Evolutionary conservation across 83 land plant genomes (phyloP).

Genomic region (Larix sibirica): DNA sequence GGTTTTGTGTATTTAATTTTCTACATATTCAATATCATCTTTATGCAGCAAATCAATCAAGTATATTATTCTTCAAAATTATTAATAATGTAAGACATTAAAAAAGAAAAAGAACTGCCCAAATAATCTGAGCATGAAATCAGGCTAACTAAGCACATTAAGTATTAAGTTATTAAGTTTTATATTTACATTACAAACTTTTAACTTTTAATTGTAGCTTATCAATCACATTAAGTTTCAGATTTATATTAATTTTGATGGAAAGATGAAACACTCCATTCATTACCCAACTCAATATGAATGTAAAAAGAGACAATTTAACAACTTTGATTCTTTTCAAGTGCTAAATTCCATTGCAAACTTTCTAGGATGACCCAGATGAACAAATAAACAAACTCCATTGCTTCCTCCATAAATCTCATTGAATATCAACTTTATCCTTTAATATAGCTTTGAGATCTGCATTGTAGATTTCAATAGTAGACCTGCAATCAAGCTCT

Average conservation of each 20-base stretch:
- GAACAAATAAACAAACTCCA: not conserved
- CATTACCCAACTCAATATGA: not conserved
- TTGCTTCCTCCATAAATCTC: constrained; percentile 36
- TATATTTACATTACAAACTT: too few relatives aligned
- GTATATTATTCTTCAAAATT: too few relatives aligned
- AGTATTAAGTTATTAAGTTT: too few relatives aligned
- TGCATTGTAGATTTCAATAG: constrained; percentile 40
- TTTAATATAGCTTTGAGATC: constrained; percentile 45
- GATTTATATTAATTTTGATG: not conserved
- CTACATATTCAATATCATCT: too few relatives aligned
- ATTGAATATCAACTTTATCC: constrained; percentile 49
- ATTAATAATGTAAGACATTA: too few relatives aligned
- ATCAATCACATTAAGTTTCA: not conserved
- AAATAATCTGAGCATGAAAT: too few relatives aligned
- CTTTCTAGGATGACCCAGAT: not conserved
- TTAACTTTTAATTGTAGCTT: too few relatives aligned
- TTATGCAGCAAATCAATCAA: too few relatives aligned
- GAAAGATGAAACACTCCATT: not conserved
- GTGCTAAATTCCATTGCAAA: not conserved
- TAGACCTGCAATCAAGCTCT: constrained; percentile 24
- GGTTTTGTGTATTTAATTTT: too few relatives aligned
- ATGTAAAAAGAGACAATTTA: not conserved
- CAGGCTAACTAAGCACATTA: too few relatives aligned
- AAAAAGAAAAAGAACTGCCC: too few relatives aligned
- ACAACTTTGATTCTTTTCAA: not conserved